These are phyloP conservation scores for Pontederia crassipes DNA, from an alignment of 176 grass and related monocot genomes.

Conservation along the genomic window DNA sequence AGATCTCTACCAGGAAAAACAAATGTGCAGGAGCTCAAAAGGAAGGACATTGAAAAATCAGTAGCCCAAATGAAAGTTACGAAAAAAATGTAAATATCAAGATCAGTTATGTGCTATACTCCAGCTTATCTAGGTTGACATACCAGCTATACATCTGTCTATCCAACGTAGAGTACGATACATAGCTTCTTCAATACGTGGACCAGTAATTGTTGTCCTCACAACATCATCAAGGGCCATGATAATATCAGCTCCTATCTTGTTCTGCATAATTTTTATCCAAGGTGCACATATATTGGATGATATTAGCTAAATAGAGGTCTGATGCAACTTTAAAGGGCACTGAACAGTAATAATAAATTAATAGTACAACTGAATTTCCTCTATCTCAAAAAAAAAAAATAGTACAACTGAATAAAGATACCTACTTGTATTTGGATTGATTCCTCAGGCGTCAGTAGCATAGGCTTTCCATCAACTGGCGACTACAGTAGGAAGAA, in stretches of 20 bases:
- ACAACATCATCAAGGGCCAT: conserved; percentile 99
- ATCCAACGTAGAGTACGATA: conserved; percentile 98
- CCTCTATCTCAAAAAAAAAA: not conserved
- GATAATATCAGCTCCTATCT: conserved; percentile 98
- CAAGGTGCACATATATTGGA: not conserved
- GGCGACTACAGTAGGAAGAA: conserved; percentile 49
- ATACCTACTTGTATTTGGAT: conserved; percentile 76
- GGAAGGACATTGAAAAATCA: too few relatives aligned
- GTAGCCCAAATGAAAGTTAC: not conserved
- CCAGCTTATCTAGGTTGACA: conserved; percentile 16
- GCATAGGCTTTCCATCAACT: conserved; percentile 95
- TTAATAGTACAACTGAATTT: not conserved
- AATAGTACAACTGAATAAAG: conserved; percentile 1
- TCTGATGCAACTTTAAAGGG: not conserved
- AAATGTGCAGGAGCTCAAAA: too few relatives aligned
- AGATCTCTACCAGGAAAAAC: too few relatives aligned
- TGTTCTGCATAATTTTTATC: conserved; percentile 42
- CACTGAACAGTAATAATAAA: conserved; percentile 2
- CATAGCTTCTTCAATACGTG: conserved; percentile 95
- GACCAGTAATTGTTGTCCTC: conserved; percentile 94
- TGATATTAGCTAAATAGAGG: not conserved
- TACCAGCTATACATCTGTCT: conserved; percentile 96
- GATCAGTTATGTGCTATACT: not conserved
- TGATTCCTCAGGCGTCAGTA: conserved; percentile 88
- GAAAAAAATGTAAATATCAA: not conserved